Evolutionary conservation across 129 eudicot species (phyloP), one percentile per base, ranked within the genome.

Genomic region (Smallanthus sonchifolius): DNA sequence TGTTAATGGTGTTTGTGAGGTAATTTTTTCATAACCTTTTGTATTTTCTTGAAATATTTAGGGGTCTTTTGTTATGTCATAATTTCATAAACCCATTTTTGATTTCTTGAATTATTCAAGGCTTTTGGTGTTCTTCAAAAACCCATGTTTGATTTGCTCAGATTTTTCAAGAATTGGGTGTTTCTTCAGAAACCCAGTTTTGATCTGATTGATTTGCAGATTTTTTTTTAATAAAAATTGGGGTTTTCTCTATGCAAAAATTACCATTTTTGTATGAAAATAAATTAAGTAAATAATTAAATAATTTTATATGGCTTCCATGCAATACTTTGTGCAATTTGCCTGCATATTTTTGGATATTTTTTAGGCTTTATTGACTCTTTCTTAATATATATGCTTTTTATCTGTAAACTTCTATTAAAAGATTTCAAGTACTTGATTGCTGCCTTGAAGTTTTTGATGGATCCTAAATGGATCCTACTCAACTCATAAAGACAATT

Each of bases 1-100:
- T 20, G 91, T 92, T 65, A 92, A 92, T 81, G 97, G 97, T 69
- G 72, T 92, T 54, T 92, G 97, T 67, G 97, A 92, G 96, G 97
- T 76, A 70, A 5, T 42, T 80, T 51, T 42, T 16, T 59, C 10
- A 0, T 10, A 20, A 73, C 67, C 81, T 71, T 63, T 11, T 45
- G 20, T 55, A 0, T 13, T 60, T 59, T 69, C 10, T 32, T 64
- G 9, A n/a, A 38, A 19, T 10, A 16, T 15, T 66, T 54, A 10
- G 62, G 75, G 28, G 20, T 47, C 2, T 35, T 45, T 19, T 69
- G 19, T 59, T 39, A 20, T 70, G 57, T 37, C 16, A 28, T 38
- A 47, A 45, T 34, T 44, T 70, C 3, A 32, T 60, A 60, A 77
- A 48, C 71, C 71, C 76, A 11, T 45, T 2, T 35, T 77, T 48